Percentiles rank a stretch among this genome's conserved stretches.
These are phyloP conservation scores for Botrytis squamosa DNA, from an alignment of 2,329 filamentous ascomycete genomes.

Conservation along the genomic window DNA sequence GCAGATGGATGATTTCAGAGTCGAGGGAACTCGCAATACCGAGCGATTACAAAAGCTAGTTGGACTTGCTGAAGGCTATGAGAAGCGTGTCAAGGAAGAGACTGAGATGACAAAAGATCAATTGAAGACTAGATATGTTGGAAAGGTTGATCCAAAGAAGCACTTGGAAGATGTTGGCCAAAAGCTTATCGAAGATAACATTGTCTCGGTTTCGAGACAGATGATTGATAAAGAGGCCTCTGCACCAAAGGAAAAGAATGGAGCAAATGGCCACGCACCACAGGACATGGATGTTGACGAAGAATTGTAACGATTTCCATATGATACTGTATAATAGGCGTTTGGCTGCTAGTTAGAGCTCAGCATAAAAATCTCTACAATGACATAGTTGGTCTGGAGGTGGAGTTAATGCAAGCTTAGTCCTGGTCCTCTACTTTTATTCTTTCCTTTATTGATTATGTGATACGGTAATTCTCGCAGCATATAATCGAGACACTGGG, in stretches of 20 bases:
- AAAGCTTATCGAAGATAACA: slow-evolving; percentile 98
- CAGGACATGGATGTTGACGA: slow-evolving; percentile 40
- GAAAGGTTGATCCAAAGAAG: slow-evolving; percentile 99
- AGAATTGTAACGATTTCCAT: slow-evolving; percentile 44
- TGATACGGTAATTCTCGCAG: neutral
- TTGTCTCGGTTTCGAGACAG: slow-evolving; percentile 94
- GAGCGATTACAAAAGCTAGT: slow-evolving; percentile 87
- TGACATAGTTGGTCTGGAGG: slow-evolving; percentile 18
- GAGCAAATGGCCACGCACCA: slow-evolving; percentile 46
- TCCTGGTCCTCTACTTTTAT: neutral
- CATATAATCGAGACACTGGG: neutral
- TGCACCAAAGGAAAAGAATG: slow-evolving; percentile 69
- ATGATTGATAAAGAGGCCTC: slow-evolving; percentile 99
- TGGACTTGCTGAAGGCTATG: slow-evolving; percentile 87
- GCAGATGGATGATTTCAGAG: slow-evolving; percentile 92
- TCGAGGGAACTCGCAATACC: slow-evolving; percentile 81
- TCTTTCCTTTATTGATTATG: neutral
- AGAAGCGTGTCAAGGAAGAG: slow-evolving; percentile 98
- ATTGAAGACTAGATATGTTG: slow-evolving; percentile 97
- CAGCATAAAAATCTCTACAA: slow-evolving; percentile 25
- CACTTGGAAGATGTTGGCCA: slow-evolving; percentile 96
- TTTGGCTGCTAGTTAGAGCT: slow-evolving; percentile 32
- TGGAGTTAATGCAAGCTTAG: slow-evolving; percentile 23
- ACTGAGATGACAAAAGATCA: slow-evolving; percentile 96
- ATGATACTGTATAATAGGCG: slow-evolving; percentile 45